These are phyloP conservation scores for Metschnikowia reukaufii DNA, from an alignment of 805 yeast species.

Conservation along the genomic window DNA sequence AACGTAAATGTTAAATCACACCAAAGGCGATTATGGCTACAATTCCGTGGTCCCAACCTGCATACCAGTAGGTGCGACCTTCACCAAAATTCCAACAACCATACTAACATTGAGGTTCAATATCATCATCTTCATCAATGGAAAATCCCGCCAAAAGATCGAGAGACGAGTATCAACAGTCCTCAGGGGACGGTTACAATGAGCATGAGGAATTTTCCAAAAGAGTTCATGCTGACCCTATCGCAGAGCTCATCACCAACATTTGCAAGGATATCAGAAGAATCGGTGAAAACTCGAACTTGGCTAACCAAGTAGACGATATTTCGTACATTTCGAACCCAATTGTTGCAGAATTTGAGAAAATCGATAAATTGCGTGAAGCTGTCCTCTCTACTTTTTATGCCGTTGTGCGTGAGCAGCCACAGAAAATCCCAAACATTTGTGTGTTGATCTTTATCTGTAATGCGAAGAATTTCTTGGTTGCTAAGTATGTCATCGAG, in stretches of 20 bases:
- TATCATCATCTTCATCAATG: slow-evolving; percentile 10
- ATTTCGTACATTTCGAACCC: slow-evolving; percentile 68
- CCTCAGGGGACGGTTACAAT: slow-evolving; percentile 12
- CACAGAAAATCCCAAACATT: slow-evolving; percentile 79
- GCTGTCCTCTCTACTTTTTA: slow-evolving; percentile 62
- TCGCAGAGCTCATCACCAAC: slow-evolving; percentile 40
- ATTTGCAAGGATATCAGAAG: slow-evolving; percentile 46
- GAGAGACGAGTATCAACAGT: slow-evolving; percentile 26
- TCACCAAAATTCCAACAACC: neutral
- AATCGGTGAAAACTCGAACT: slow-evolving; percentile 43
- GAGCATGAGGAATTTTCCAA: slow-evolving; percentile 27
- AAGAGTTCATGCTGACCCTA: slow-evolving; percentile 42
- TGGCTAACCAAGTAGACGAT: slow-evolving; percentile 43
- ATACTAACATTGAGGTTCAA: neutral
- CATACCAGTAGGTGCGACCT: neutral
- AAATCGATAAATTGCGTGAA: slow-evolving; percentile 56
- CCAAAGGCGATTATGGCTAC: too few species aligned
- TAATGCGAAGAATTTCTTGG: slow-evolving; percentile 59
- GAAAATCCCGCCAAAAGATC: slow-evolving; percentile 20
- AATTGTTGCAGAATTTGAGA: slow-evolving; percentile 62
- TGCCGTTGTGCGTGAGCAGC: slow-evolving; percentile 81
- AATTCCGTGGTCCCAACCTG: too few species aligned
- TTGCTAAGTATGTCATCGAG: slow-evolving; percentile 70
- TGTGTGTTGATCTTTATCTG: slow-evolving; percentile 66
- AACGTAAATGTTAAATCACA: too few species aligned